Evolutionary conservation across 352 stramenopile species (phyloP).

Genomic region (Plasmopara viticola): DNA sequence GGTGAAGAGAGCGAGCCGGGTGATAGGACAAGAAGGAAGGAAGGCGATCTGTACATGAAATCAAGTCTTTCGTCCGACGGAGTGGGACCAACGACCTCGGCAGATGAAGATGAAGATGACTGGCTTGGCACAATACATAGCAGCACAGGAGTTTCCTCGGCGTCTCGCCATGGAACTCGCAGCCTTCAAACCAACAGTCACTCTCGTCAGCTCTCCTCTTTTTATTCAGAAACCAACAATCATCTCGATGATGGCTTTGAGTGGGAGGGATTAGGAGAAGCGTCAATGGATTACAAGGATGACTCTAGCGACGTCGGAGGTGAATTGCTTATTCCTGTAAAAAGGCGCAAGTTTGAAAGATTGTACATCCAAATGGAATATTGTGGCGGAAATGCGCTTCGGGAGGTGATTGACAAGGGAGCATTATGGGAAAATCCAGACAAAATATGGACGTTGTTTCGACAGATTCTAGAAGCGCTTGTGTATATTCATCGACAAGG

Average conservation of each 20-base stretch:
- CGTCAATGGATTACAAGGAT: conserved; percentile 26
- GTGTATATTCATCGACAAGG: conserved; percentile 92
- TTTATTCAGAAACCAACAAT: conserved; percentile 29
- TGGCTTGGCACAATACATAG: conserved; percentile 69
- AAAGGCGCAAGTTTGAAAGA: conserved; percentile 57
- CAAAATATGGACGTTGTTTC: conserved; percentile 92
- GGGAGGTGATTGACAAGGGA: conserved; percentile 92
- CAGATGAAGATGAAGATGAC: conserved; percentile 65
- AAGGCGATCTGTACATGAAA: conserved; percentile 32
- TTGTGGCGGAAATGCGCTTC: conserved; percentile 89
- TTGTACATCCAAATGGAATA: conserved; percentile 96
- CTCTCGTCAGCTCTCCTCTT: conserved; percentile 29
- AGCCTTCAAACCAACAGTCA: conserved; percentile 43
- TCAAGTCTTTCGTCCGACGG: conserved; percentile 35
- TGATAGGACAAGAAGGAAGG: conserved; percentile 2
- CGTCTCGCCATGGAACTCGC: conserved; percentile 51
- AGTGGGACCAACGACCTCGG: conserved; percentile 29
- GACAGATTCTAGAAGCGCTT: conserved; percentile 93
- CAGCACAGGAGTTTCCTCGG: conserved; percentile 57
- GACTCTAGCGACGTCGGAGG: conserved; percentile 31
- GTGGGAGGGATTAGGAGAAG: conserved; percentile 63
- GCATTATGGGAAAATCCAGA: conserved; percentile 71
- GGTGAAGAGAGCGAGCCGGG: conserved; percentile 15
- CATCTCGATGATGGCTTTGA: conserved; percentile 60
- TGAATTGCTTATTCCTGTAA: conserved; percentile 12